Evolutionary conservation across 805 yeast species (phyloP).

Genomic region (Barnettozyma sp.): DNA sequence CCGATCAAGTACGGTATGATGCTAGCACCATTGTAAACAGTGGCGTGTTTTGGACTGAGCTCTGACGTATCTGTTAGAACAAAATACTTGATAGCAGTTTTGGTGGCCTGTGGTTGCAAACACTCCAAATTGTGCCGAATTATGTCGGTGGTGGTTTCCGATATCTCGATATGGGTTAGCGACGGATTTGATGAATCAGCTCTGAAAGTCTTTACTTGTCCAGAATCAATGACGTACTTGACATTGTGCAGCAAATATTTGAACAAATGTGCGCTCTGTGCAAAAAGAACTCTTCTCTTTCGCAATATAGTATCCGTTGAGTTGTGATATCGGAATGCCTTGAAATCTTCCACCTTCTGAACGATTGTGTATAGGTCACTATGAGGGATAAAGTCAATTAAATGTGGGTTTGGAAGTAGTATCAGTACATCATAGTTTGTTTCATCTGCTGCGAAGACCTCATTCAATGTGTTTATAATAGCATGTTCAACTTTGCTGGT

Average conservation of each 20-base stretch:
- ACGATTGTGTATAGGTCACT: slow-evolving; percentile 2
- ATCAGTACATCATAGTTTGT: slow-evolving; percentile 3
- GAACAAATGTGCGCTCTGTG: slow-evolving; percentile 1
- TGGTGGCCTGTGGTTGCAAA: not conserved
- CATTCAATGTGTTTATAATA: slow-evolving; percentile 53
- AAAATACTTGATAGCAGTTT: slow-evolving; percentile 2
- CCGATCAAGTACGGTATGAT: slow-evolving; percentile 2
- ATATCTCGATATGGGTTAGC: not conserved
- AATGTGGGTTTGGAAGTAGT: not conserved
- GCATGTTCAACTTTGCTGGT: slow-evolving; percentile 88
- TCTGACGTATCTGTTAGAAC: slow-evolving; percentile 3
- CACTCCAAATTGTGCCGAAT: slow-evolving; percentile 1
- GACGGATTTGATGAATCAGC: slow-evolving; percentile 5
- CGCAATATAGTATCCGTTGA: too few species aligned
- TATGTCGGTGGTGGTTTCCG: not conserved
- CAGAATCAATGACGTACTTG: slow-evolving; percentile 8
- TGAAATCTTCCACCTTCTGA: slow-evolving; percentile 4
- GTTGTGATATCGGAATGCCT: too few species aligned
- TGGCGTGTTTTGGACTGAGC: not conserved
- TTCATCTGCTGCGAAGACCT: slow-evolving; percentile 1
- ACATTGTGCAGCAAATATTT: not conserved
- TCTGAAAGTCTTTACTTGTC: not conserved
- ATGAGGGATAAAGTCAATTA: not conserved
- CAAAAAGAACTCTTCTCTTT: slow-evolving; percentile 5
- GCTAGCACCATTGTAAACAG: not conserved